Conservation (phyloP, 2,329 filamentous ascomycete species). For the Colletotrichum sp. region DNA sequence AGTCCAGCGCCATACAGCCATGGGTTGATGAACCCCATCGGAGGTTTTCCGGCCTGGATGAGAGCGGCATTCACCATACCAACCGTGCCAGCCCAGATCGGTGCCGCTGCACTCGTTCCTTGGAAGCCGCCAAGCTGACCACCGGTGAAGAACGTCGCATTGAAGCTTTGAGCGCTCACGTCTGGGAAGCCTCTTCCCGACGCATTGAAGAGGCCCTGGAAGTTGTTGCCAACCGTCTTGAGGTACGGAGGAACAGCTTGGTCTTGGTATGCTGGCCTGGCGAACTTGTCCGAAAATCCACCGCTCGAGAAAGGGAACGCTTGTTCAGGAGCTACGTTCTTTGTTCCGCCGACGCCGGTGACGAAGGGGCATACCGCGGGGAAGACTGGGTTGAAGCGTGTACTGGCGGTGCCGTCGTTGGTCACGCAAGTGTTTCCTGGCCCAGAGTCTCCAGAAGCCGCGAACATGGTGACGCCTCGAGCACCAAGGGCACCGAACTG, state of each 20-base stretch:
- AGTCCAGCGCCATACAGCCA: slow-evolving; percentile 55
- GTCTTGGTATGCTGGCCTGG: slow-evolving; percentile 48
- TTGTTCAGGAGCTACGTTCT: slow-evolving; percentile 52
- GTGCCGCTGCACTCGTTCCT: slow-evolving; percentile 57
- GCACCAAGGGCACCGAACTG: slow-evolving; percentile 70
- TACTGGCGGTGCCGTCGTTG: slow-evolving; percentile 38
- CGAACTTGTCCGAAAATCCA: slow-evolving; percentile 54
- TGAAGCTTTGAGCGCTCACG: slow-evolving; percentile 49
- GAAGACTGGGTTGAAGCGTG: slow-evolving; percentile 43
- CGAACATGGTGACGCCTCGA: slow-evolving; percentile 71
- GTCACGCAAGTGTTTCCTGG: slow-evolving; percentile 37
- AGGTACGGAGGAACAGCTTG: slow-evolving; percentile 50
- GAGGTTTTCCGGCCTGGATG: slow-evolving; percentile 53
- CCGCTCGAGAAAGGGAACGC: slow-evolving; percentile 57
- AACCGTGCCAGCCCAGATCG: slow-evolving; percentile 67
- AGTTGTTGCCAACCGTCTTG: slow-evolving; percentile 47
- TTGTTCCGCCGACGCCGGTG: slow-evolving; percentile 66
- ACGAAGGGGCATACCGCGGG: slow-evolving; percentile 60
- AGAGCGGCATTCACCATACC: slow-evolving; percentile 68
- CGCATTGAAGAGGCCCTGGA: slow-evolving; percentile 49
- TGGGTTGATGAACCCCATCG: slow-evolving; percentile 67
- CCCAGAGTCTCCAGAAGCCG: slow-evolving; percentile 62
- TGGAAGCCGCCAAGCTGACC: slow-evolving; percentile 18
- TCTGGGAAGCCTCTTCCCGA: slow-evolving; percentile 66
- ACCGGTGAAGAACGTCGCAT: slow-evolving; percentile 29